Conservation (phyloP, 257 asterid genomes). For the Ocimum tenuiflorum region DNA sequence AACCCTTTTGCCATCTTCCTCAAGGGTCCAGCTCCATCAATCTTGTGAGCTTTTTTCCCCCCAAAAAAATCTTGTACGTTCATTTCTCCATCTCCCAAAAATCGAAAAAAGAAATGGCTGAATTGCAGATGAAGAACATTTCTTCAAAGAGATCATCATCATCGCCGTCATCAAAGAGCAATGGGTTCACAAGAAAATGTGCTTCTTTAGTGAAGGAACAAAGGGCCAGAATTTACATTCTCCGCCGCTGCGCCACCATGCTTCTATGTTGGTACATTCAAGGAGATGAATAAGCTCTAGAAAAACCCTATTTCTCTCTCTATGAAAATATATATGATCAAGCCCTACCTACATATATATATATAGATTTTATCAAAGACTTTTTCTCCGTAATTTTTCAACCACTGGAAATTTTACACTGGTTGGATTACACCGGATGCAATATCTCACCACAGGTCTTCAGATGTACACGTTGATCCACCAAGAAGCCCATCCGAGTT, state of each 20-base stretch:
- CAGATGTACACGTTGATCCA: not conserved
- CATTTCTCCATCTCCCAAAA: not conserved
- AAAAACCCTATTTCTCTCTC: not conserved
- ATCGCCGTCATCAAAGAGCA: conserved; percentile 33
- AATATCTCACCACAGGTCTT: not conserved
- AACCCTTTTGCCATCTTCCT: conserved; percentile 14
- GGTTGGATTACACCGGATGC: not conserved
- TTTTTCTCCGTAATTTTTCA: not conserved
- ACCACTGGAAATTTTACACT: not conserved
- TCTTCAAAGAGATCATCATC: conserved; percentile 32
- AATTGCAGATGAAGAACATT: conserved; percentile 24
- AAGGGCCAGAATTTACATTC: conserved; percentile 64
- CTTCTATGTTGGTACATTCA: conserved; percentile 79
- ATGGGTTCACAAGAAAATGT: conserved; percentile 64
- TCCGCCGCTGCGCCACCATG: conserved; percentile 91
- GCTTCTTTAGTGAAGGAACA: conserved; percentile 67
- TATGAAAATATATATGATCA: not conserved
- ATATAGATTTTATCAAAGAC: not conserved
- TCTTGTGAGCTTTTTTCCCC: conserved; percentile 54
- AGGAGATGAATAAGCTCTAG: conserved; percentile 49
- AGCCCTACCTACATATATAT: not conserved
- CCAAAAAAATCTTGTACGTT: not conserved
- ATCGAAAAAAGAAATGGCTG: conserved; percentile 29
- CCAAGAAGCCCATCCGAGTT: not conserved
- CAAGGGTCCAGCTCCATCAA: conserved; percentile 56